Evolutionary conservation across 495 filamentous ascomycete species (phyloP).

Genomic region (Pseudoneurospora amorphoporcata): DNA sequence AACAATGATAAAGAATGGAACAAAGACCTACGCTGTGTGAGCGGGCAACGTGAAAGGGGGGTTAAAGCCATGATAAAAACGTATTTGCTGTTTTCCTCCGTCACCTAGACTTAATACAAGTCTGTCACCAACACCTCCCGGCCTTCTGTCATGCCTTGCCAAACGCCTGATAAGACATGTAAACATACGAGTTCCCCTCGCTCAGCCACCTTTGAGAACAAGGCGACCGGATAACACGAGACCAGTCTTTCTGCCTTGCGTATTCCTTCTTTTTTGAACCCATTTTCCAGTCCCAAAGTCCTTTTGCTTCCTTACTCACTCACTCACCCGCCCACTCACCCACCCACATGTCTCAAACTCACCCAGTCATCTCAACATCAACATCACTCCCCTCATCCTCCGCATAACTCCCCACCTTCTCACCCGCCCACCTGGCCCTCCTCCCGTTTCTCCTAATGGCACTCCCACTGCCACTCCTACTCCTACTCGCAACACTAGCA

Average conservation of each 20-base stretch:
- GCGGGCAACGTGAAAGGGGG: background rate
- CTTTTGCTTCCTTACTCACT: background rate
- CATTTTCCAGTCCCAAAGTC: background rate
- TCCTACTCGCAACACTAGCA: background rate
- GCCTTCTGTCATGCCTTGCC: background rate
- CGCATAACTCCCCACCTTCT: constrained; percentile 29
- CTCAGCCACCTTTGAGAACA: background rate
- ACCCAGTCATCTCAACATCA: constrained; percentile 7
- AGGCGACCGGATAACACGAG: background rate
- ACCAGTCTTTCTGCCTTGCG: background rate
- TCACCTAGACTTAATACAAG: background rate
- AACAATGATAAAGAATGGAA: background rate
- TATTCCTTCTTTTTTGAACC: background rate
- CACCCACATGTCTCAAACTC: no score
- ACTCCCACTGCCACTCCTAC: background rate
- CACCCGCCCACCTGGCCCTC: constrained; percentile 15
- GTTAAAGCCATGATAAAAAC: background rate
- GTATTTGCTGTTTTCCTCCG: background rate
- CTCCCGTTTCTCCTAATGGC: background rate
- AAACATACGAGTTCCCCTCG: background rate
- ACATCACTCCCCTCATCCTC: constrained; percentile 24
- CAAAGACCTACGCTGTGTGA: background rate
- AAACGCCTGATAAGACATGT: background rate
- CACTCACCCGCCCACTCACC: no score
- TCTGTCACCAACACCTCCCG: background rate